Base-by-base conservation (phyloP, 2,329 filamentous ascomycete genomes). In the Ophiosphaerella herpotricha region DNA sequence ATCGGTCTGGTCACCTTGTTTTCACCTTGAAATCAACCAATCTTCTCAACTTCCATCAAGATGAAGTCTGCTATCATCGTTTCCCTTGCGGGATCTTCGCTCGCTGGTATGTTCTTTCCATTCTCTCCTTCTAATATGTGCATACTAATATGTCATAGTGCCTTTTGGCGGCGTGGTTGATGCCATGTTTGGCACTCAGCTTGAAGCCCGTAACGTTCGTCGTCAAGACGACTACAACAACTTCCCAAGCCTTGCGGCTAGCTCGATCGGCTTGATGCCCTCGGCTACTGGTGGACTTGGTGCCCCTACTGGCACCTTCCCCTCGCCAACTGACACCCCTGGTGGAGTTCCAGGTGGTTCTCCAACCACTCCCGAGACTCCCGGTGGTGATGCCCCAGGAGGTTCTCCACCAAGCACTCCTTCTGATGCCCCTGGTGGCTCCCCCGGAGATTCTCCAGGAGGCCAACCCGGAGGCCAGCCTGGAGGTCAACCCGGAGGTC, bases 21-120 rank as follows among this genome's bases (percentile, higher is more conserved):
- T 38, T 24, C 16, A 35, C 32, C 21, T 11, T 33, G 16, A 16
- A 16, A 7, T 16, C 21, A 36, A 38, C n/a, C 24, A 24, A 36
- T 36, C 34, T 14, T 36, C 11, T 29, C 16, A 39, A 39, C 24
- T 32, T 24, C 24, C 7, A 14, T 41, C 52, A 57, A 48, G n/a
- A 67, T 67, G 64, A 62, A 53, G 50, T 58, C 58, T 29, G 33
- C 53, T 35, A 43, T 67, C 29, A 39, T 66, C 11, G 52, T 67
- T 36, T 54, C 63, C 35, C 57, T 67, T 37, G 51, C 58, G 36
- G 52, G 64, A 48, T 54, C 58, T n/a, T 43, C 63, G 26, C 32
- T 57, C 5, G 63, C 64, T 41, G 48, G 60, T 63, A 57, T 1
- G 46, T 37, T 4, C 36, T 7, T 3, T 7, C 13, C 16, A 21